Evolutionary conservation across 2,329 filamentous ascomycete genomes (phyloP).

Genomic region (Trichocomaceae sp.): DNA sequence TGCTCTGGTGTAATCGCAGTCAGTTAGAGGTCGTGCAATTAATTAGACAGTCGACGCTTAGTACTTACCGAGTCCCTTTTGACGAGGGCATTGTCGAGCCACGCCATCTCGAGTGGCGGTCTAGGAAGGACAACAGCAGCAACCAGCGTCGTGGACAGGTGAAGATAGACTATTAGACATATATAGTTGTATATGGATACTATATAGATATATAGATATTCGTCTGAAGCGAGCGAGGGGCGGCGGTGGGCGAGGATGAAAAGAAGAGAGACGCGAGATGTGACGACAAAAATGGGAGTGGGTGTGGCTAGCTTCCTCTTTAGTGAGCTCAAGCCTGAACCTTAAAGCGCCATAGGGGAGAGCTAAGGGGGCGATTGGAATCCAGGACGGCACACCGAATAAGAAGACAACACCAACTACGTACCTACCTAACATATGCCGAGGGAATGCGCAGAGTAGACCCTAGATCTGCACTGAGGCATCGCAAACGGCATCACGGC

Average conservation of each 20-base stretch:
- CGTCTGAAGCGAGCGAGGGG: not conserved
- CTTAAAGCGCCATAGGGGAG: not conserved
- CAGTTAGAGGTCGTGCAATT: not conserved
- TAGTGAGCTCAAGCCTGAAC: not conserved
- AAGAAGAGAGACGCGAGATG: not conserved
- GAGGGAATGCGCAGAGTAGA: no score
- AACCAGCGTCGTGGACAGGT: not conserved
- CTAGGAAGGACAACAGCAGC: not conserved
- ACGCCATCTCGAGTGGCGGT: conserved; percentile 5
- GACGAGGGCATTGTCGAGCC: conserved; percentile 1
- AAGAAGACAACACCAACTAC: no score
- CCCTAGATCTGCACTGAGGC: no score
- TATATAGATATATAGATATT: not conserved
- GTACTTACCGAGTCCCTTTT: conserved; percentile 6
- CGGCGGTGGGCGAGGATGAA: not conserved
- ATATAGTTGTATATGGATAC: not conserved
- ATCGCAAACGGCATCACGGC: no score
- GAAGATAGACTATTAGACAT: not conserved
- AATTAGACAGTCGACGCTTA: not conserved
- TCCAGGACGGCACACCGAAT: not conserved
- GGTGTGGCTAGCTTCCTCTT: not conserved
- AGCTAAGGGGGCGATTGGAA: not conserved
- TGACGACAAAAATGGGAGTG: conserved; percentile 1
- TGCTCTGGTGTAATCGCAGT: not conserved
- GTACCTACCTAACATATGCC: no score